These are phyloP conservation scores for Metschnikowia proteae DNA, from an alignment of 805 yeast genomes.

Conservation along the genomic window DNA sequence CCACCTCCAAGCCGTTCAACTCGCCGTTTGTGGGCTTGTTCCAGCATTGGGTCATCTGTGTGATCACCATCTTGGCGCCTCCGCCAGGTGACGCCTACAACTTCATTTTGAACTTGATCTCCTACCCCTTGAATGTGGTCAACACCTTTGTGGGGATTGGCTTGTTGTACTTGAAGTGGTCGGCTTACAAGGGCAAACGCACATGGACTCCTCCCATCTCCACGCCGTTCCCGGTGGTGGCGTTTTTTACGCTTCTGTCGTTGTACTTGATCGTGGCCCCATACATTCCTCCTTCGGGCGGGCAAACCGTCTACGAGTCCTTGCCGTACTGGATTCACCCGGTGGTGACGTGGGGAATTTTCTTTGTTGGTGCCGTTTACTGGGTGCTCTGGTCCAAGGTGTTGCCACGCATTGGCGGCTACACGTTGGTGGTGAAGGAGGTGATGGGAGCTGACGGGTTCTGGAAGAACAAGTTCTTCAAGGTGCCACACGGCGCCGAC, in stretches of 20 bases:
- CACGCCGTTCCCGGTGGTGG: constrained; percentile 59
- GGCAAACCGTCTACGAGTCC: constrained; percentile 62
- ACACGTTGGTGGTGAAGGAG: constrained; percentile 49
- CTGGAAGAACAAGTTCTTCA: constrained; percentile 60
- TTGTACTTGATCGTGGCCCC: constrained; percentile 72
- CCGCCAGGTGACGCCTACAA: constrained; percentile 89
- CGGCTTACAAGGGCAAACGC: constrained; percentile 44
- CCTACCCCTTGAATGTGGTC: constrained; percentile 78
- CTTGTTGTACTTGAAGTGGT: constrained; percentile 53
- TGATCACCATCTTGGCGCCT: constrained; percentile 65
- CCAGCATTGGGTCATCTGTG: constrained; percentile 74
- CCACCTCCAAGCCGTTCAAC: constrained; percentile 66
- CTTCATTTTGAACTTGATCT: constrained; percentile 71
- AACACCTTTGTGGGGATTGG: constrained; percentile 64
- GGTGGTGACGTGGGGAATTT: constrained; percentile 78
- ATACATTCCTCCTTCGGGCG: constrained; percentile 66
- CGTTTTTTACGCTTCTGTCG: constrained; percentile 63
- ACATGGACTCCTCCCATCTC: constrained; percentile 71
- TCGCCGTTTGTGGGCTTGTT: constrained; percentile 71
- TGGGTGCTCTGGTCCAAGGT: constrained; percentile 62
- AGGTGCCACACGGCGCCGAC: constrained; percentile 25
- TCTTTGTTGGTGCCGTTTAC: constrained; percentile 60
- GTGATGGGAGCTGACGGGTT: constrained; percentile 64
- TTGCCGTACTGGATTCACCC: constrained; percentile 78
- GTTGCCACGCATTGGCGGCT: constrained; percentile 53